Conservation (phyloP, 495 filamentous ascomycete species). For the Aspergillus kassunensis region DNA sequence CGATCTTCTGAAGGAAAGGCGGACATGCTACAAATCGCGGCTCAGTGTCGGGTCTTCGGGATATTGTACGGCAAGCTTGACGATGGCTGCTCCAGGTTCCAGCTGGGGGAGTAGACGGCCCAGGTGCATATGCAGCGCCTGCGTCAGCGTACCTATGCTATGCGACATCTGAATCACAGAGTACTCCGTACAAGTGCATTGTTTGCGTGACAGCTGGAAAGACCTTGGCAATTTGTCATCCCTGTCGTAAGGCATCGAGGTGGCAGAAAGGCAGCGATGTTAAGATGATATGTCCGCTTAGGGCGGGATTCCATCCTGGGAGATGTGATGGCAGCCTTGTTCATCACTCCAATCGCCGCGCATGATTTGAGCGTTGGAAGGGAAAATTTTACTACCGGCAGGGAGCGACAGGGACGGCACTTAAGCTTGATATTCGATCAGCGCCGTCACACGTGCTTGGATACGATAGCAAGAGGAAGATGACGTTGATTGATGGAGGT, state of each 20-base stretch:
- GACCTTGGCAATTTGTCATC: background rate
- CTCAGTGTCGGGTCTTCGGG: background rate
- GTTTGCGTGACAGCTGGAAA: background rate
- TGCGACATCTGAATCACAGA: background rate
- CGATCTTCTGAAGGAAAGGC: background rate
- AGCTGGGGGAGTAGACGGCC: background rate
- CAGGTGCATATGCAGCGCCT: background rate
- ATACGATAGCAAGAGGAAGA: too few relatives aligned
- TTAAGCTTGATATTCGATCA: conserved; percentile 4
- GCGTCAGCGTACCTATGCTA: background rate
- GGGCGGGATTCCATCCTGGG: background rate
- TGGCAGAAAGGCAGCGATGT: background rate
- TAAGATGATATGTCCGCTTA: background rate
- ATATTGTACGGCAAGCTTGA: background rate
- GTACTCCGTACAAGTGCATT: background rate
- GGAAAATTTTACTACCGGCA: background rate
- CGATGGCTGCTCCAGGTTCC: background rate
- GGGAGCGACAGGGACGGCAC: background rate
- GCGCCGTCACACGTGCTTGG: background rate
- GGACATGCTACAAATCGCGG: background rate
- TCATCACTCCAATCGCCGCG: background rate
- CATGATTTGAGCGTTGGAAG: background rate
- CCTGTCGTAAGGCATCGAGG: background rate
- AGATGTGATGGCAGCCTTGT: conserved; percentile 1
- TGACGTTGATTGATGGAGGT: too few relatives aligned